Percentiles rank a stretch among this genome's conserved stretches.
These are phyloP conservation scores for Citeromyces hawaiiensis DNA, from an alignment of 1,139 yeast species.

Conservation along the genomic window DNA sequence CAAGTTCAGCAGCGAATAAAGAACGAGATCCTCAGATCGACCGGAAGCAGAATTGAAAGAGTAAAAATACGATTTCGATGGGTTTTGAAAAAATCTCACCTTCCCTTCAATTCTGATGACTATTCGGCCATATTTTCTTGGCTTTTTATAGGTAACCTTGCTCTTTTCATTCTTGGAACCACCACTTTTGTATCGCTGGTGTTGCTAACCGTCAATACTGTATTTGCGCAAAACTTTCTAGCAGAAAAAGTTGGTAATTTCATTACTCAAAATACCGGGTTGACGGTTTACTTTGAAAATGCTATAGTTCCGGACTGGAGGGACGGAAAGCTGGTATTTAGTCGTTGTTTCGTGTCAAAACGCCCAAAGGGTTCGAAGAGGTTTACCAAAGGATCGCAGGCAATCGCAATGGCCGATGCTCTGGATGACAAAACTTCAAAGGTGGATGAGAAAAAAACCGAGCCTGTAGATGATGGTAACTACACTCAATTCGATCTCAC, in stretches of 20 bases:
- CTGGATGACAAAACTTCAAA: constrained; percentile 10
- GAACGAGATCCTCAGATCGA: constrained; percentile 40
- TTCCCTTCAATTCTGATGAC: constrained; percentile 83
- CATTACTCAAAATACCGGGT: constrained; percentile 73
- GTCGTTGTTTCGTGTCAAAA: constrained; percentile 76
- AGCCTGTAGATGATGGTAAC: constrained; percentile 62
- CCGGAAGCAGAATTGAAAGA: constrained; percentile 35
- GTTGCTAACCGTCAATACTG: constrained; percentile 71
- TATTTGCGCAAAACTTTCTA: constrained; percentile 79
- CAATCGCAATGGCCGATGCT: constrained; percentile 43
- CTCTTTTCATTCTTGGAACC: constrained; percentile 70
- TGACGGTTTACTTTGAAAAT: constrained; percentile 79
- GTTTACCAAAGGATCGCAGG: constrained; percentile 65
- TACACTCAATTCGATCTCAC: constrained; percentile 92
- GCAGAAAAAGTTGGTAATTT: constrained; percentile 74
- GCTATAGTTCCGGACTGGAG: constrained; percentile 96
- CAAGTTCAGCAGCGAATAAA: constrained; percentile 2
- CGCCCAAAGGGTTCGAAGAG: constrained; percentile 48
- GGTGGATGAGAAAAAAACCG: constrained; percentile 15
- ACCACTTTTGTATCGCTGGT: constrained; percentile 79
- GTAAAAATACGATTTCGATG: constrained; percentile 51
- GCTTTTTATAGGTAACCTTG: constrained; percentile 76
- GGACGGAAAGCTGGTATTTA: constrained; percentile 73
- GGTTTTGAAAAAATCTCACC: constrained; percentile 43
- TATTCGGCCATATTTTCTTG: constrained; percentile 83